phyloP scores from a whole-genome alignment of 1,139 yeast species.

The Arxiozyma slooffiae region DNA sequence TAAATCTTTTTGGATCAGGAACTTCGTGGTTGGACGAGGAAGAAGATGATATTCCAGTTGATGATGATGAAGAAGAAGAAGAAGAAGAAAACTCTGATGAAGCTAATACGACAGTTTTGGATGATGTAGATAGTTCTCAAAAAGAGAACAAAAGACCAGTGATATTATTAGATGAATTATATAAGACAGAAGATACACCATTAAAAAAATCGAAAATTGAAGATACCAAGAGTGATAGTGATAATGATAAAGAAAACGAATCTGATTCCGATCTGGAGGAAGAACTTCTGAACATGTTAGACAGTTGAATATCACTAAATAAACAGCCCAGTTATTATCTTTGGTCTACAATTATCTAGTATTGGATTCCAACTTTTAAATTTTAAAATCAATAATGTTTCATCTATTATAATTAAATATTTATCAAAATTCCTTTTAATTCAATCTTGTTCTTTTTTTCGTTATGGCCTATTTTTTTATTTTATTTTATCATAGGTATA shows the following conservation, averaged over 20 bases:
- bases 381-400: too few species aligned
- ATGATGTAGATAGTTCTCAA: not conserved
- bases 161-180: not conserved
- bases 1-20: constrained; percentile 27
- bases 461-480: not conserved
- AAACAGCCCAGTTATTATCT: too few species aligned
- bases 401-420: not conserved
- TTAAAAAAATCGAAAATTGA: not conserved
- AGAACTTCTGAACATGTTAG: constrained; percentile 31
- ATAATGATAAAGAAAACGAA: constrained; percentile 11
- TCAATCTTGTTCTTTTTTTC: not conserved
- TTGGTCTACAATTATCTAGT: not conserved
- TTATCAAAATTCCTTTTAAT: not conserved
- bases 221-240: not conserved
- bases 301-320: constrained; percentile 3
- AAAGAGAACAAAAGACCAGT: constrained; percentile 5
- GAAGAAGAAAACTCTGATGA: constrained; percentile 17
- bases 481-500: not conserved
- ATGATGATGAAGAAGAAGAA: constrained; percentile 25
- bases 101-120: constrained; percentile 3
- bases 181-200: not conserved
- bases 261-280: constrained; percentile 34
- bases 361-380: too few species aligned
- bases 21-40: constrained; percentile 31
- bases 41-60: constrained; percentile 30